Percentiles rank a stretch among this genome's conserved stretches.
These are phyloP conservation scores for Xylaria hypoxylon DNA, from an alignment of 2,329 filamentous ascomycete genomes.

Conservation along the genomic window DNA sequence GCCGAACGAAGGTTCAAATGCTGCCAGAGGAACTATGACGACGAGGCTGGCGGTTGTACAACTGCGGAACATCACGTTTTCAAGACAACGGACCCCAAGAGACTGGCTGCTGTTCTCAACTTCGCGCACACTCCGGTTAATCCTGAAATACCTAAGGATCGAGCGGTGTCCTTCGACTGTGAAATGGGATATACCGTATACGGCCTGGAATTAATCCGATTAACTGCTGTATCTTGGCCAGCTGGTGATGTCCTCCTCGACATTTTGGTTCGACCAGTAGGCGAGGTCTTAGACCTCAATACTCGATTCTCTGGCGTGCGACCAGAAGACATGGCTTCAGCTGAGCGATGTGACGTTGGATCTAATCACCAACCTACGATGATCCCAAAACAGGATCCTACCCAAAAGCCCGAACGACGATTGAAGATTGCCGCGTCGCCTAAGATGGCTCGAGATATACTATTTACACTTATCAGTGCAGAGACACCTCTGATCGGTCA, in stretches of 20 bases:
- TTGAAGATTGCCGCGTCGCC: conserved; percentile 83
- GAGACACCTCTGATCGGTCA: conserved; percentile 90
- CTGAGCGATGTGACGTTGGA: conserved; percentile 65
- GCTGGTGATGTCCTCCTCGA: conserved; percentile 80
- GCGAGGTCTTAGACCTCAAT: conserved; percentile 89
- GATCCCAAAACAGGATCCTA: conserved; percentile 39
- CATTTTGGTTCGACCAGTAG: conserved; percentile 84
- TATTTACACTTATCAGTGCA: conserved; percentile 81
- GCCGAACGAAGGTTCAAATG: conserved; percentile 77
- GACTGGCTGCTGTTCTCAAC: conserved; percentile 81
- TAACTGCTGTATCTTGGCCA: conserved; percentile 92
- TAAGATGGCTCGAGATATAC: conserved; percentile 76
- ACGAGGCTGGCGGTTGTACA: conserved; percentile 75
- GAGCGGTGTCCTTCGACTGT: conserved; percentile 89
- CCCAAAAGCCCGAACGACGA: conserved; percentile 52
- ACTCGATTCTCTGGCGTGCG: conserved; percentile 91
- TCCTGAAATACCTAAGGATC: conserved; percentile 59
- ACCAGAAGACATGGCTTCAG: conserved; percentile 78
- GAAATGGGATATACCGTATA: conserved; percentile 96
- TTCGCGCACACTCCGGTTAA: conserved; percentile 83
- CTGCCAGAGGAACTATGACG: conserved; percentile 80
- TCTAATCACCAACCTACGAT: conserved; percentile 46
- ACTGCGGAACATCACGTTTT: conserved; percentile 82
- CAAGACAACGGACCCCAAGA: conserved; percentile 80
- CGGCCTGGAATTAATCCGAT: conserved; percentile 87